Evolutionary conservation across 192 early-diverging fungal genomes (phyloP), one percentile per base, ranked within the genome.

Genomic region (Backusella tarrabulga): DNA sequence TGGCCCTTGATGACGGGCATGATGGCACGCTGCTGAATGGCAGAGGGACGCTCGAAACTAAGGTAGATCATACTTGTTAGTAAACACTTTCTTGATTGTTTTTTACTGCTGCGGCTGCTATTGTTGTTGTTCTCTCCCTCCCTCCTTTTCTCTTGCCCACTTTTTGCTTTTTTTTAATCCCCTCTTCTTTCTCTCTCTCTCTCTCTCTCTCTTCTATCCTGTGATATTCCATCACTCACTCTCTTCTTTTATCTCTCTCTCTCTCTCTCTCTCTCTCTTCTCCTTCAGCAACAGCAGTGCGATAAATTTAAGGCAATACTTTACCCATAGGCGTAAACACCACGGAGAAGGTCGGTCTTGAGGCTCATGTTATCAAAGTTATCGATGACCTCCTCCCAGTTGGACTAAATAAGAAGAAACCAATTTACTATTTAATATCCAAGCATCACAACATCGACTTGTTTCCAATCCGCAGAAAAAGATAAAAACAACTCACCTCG

Each of bases 311-410:
- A 44, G 17, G 7, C 23, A 60, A 74, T 40, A 86, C 46, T 88
- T 71, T 87, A 95, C 93, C 94, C 96, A 85, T 97, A 98, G 79
- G 96, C 96, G 85, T 97, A 98, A 88, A 98, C 94, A 91, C 97
- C 97, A 85, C 96, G 94, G 78, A 98, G 91, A 78, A 98, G 91
- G 79, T 97, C 92, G 68, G 92, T 87, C 73, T 92, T 90, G 73
- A 98, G 91, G 83, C 85, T 89, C 96, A 98, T 97, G 89, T 95
- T 95, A 80, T 98, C 97, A 80, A 98, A 98, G 88, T 91, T 94
- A 79, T 97, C 96, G 79, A 94, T 90, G 77, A 97, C 87, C 85
- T 97, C 94, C 84, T 95, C 94, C 91, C 91, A 97, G 94, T 96
- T 98, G 88, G 97, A 91, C 92, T 92, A 84, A 2, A 60, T 26